Evolutionary conservation across 352 stramenopile species (phyloP).

Genomic region (Phytophthora vignae): DNA sequence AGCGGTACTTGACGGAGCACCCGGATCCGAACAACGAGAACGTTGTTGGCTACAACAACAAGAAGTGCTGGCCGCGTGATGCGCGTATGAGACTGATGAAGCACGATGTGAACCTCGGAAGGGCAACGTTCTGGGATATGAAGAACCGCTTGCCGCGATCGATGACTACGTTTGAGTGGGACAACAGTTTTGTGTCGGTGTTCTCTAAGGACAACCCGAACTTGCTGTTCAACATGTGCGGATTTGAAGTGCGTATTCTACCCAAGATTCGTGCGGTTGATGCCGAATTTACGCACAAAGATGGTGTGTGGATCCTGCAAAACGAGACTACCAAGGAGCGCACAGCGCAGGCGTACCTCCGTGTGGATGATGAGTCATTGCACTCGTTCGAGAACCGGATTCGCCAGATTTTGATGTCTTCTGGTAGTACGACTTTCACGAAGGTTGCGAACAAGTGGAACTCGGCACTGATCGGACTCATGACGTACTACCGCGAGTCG

Average conservation of each 20-base stretch:
- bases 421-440: conserved; percentile 99
- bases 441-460: conserved; percentile 99
- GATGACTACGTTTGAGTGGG: conserved; percentile 99
- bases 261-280: conserved; percentile 92
- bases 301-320: conserved; percentile 99
- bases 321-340: conserved; percentile 99
- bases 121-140: conserved; percentile 99
- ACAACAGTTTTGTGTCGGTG: conserved; percentile 99
- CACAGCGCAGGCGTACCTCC: conserved; percentile 98
- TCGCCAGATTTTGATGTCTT: conserved; percentile 99
- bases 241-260: conserved; percentile 98
- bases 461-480: conserved; percentile 95
- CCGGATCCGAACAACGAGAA: conserved; percentile 99
- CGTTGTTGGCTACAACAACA: conserved; percentile 99
- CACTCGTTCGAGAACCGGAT: conserved; percentile 99
- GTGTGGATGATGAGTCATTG: conserved; percentile 96
- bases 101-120: conserved; percentile 99
- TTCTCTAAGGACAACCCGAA: conserved; percentile 99
- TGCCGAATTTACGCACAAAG: conserved; percentile 96
- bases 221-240: conserved; percentile 99
- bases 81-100: conserved; percentile 99
- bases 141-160: conserved; percentile 99
- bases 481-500: conserved; percentile 99
- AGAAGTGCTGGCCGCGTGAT: conserved; percentile 99
- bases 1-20: conserved; percentile 99